A percentile compares a stretch with the other conserved stretches of the same genome.
Evolutionary conservation across 2,329 filamentous ascomycete species (phyloP).

Genomic region (Volutella citrinella): DNA sequence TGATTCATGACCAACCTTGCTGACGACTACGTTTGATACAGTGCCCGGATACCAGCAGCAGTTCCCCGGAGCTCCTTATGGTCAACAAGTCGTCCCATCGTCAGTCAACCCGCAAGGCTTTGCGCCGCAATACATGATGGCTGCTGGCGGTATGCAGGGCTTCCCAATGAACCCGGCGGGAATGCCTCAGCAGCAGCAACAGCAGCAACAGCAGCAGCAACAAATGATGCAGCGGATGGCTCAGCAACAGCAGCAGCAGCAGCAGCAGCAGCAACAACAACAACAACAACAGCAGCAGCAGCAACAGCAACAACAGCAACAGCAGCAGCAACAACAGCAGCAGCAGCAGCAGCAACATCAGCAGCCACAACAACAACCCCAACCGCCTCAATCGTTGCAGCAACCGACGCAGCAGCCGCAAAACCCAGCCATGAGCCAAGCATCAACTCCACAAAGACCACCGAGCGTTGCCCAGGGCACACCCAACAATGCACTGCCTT

Average conservation of each 20-base stretch:
- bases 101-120: slow-evolving; percentile 53
- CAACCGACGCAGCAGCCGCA: slow-evolving; percentile 21
- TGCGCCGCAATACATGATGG: slow-evolving; percentile 48
- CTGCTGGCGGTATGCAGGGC: slow-evolving; percentile 46
- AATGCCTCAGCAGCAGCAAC: slow-evolving; percentile 48
- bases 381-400: slow-evolving; percentile 36
- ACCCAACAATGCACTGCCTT: slow-evolving; percentile 24
- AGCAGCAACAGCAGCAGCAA: slow-evolving; percentile 29
- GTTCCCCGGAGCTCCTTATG: slow-evolving; percentile 56
- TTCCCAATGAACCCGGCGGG: slow-evolving; percentile 54
- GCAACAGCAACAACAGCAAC: slow-evolving; percentile 25
- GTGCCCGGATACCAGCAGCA: slow-evolving; percentile 59
- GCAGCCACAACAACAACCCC: slow-evolving; percentile 32
- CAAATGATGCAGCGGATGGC: slow-evolving; percentile 27
- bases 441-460: slow-evolving; percentile 31
- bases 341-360: slow-evolving; percentile 32
- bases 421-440: slow-evolving; percentile 25
- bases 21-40: too few species aligned
- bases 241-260: slow-evolving; percentile 32
- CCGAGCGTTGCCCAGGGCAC: slow-evolving; percentile 32
- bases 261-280: slow-evolving; percentile 30
- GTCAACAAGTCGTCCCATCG: slow-evolving; percentile 47
- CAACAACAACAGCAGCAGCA: slow-evolving; percentile 37
- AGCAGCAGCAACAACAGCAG: slow-evolving; percentile 28
- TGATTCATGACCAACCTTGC: too few species aligned